Base-by-base conservation (phyloP, 495 filamentous ascomycete genomes). In the Usnea hakonensis region DNA sequence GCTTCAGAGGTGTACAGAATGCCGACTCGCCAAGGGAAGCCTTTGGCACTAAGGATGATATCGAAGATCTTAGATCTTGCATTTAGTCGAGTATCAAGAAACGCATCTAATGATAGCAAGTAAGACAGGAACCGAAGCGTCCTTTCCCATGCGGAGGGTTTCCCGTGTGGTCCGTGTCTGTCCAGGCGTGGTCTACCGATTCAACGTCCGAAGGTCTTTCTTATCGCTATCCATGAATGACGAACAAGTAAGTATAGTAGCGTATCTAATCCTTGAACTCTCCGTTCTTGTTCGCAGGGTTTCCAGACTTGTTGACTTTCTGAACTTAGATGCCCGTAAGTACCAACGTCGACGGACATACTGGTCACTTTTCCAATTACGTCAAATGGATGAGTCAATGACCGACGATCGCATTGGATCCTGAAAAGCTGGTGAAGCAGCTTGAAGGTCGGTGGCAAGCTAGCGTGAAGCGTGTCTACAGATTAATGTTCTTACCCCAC, bases 401-500 rank as follows among this genome's bases (percentile, higher is more conserved):
- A 2, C 19, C 5, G 11, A 17, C 14, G 2, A 41, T 19, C 6
- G 38, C 16, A 13, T 17, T 13, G 9, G 0, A 13, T 14, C 14
- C 43, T 46, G 21, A 21, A 7, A 46, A 46, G 43, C 43, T 46
- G 7, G 11, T 46, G 11, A 3, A 43, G 17, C 14, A 9, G n/a
- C n/a, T n/a, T n/a, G n/a, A n/a, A n/a, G n/a, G n/a, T n/a, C n/a
- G n/a, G n/a, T n/a, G n/a, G n/a, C n/a, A n/a, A n/a, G 44, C 58
- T 52, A 60, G 58, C 16, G 0, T 3, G 21, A 60, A 28, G 13
- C 26, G 32, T 60, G 23, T 61, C 46, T 32, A 32, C 58, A 61
- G 21, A 32, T 10, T 55, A 55, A 2, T 36, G 59, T 17, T 11
- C 46, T 61, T 55, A 43, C 48, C 59, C 59, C 59, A 54, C 58